A percentile compares a stretch with the other conserved stretches of the same genome.
These are phyloP conservation scores for Tribonema minus DNA, from an alignment of 108 stramenopile genomes.

Conservation along the genomic window DNA sequence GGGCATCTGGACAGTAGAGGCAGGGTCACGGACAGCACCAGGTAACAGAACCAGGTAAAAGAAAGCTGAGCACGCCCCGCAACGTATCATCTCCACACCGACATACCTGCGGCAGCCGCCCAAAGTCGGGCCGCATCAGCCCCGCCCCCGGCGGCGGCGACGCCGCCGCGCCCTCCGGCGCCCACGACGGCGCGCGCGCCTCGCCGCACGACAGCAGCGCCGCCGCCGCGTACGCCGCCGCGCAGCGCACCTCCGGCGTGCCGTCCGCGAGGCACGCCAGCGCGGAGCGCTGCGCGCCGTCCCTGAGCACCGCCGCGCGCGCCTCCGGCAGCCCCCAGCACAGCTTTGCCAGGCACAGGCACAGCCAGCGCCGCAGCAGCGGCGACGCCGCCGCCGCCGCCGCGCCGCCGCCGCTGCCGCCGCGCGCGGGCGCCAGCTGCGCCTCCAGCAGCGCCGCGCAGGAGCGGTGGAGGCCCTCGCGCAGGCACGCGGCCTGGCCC, in stretches of 20 bases:
- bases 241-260: conserved; percentile 66
- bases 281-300: conserved; percentile 65
- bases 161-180: too few species aligned
- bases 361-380: conserved; percentile 72
- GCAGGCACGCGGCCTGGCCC: conserved; percentile 78
- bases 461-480: conserved; percentile 67
- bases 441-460: conserved; percentile 59
- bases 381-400: conserved; percentile 27
- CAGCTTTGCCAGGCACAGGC: conserved; percentile 74
- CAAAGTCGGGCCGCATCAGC: too few species aligned
- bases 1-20: too few species aligned
- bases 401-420: neutral
- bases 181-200: too few species aligned
- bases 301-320: conserved; percentile 63
- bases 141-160: too few species aligned
- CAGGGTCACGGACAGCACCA: too few species aligned
- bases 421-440: neutral
- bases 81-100: too few species aligned
- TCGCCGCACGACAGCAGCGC: too few species aligned
- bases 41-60: too few species aligned
- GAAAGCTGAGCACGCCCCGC: too few species aligned
- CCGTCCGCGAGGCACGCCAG: conserved; percentile 61
- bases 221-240: conserved; percentile 79
- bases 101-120: too few species aligned
- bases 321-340: conserved; percentile 60